Evolutionary conservation across 441 rosid genomes (phyloP).

Genomic region (Biscutella laevigata): DNA sequence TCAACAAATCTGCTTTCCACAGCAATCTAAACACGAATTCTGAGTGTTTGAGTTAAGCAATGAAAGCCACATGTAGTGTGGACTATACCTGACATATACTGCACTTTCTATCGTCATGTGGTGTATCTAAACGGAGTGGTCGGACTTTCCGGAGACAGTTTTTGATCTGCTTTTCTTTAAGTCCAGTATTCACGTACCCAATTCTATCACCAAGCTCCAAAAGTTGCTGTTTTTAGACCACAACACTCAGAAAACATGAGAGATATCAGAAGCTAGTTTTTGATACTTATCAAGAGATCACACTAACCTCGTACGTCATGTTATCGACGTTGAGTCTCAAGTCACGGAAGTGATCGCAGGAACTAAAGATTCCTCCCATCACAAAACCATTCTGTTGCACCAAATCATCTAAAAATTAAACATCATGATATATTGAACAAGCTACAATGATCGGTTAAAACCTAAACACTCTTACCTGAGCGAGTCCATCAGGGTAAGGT

Average conservation of each 20-base stretch:
- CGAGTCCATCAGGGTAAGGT: slow-evolving; percentile 71
- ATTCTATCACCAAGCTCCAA: slow-evolving; percentile 92
- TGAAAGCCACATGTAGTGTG: background rate
- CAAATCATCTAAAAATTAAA: slow-evolving; percentile 49
- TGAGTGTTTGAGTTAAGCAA: background rate
- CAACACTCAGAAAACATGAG: background rate
- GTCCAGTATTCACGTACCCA: slow-evolving; percentile 76
- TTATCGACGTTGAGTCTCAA: slow-evolving; percentile 79
- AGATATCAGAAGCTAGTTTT: background rate
- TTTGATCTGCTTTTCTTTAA: slow-evolving; percentile 63
- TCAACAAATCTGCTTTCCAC: background rate
- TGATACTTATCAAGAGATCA: background rate
- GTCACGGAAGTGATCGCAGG: slow-evolving; percentile 45
- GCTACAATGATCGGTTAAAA: background rate
- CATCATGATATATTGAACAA: background rate
- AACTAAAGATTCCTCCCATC: slow-evolving; percentile 59
- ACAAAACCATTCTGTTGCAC: slow-evolving; percentile 52
- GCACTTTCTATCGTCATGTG: slow-evolving; percentile 56
- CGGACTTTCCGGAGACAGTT: slow-evolving; percentile 51
- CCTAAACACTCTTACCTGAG: slow-evolving; percentile 47
- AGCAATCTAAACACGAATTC: background rate
- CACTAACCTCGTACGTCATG: slow-evolving; percentile 73
- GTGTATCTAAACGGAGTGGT: slow-evolving; percentile 24
- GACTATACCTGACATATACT: slow-evolving; percentile 71
- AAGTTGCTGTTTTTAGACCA: slow-evolving; percentile 53